phyloP scores from a whole-genome alignment of 2,329 filamentous ascomycete species.

The Macroventuria anomochaeta region DNA sequence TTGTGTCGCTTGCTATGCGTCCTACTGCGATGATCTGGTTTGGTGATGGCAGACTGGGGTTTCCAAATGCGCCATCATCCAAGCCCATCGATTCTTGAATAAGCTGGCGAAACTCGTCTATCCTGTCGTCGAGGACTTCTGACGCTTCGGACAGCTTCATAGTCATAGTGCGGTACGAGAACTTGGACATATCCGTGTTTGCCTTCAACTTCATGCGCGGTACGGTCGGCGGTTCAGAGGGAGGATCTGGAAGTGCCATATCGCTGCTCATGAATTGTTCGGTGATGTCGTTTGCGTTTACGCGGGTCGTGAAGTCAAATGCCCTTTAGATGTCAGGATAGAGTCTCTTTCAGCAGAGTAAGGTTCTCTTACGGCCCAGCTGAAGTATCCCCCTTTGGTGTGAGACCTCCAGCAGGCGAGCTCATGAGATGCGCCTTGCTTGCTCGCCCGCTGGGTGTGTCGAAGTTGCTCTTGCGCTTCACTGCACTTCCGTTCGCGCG shows the following conservation, averaged over 20 bases:
- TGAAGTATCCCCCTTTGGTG: constrained; percentile 44
- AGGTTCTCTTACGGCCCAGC: constrained; percentile 48
- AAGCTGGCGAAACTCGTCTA: constrained; percentile 83
- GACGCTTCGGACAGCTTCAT: constrained; percentile 95
- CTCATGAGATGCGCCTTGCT: constrained; percentile 52
- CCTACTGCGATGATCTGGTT: constrained; percentile 89
- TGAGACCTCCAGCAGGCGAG: constrained; percentile 56
- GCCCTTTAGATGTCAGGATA: constrained; percentile 48
- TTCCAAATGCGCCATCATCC: constrained; percentile 83
- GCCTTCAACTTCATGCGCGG: constrained; percentile 83
- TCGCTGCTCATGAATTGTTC: constrained; percentile 80
- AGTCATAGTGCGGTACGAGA: constrained; percentile 88
- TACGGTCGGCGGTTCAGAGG: constrained; percentile 74
- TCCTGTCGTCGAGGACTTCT: constrained; percentile 91
- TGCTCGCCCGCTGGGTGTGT: constrained; percentile 57
- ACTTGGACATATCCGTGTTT: constrained; percentile 87
- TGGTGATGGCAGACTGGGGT: constrained; percentile 82
- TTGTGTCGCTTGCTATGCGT: constrained; percentile 84
- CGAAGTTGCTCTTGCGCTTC: constrained; percentile 62
- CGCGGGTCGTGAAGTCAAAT: constrained; percentile 76
- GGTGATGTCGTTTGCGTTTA: constrained; percentile 79
- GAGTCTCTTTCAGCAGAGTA: neutral
- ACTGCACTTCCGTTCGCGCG: constrained; percentile 54
- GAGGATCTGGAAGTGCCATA: constrained; percentile 70
- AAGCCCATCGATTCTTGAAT: constrained; percentile 77